A percentile compares a stretch with the other conserved stretches of the same genome.
Conservation (phyloP, 2,329 filamentous ascomycete species). For the Whalleya microplaca region DNA sequence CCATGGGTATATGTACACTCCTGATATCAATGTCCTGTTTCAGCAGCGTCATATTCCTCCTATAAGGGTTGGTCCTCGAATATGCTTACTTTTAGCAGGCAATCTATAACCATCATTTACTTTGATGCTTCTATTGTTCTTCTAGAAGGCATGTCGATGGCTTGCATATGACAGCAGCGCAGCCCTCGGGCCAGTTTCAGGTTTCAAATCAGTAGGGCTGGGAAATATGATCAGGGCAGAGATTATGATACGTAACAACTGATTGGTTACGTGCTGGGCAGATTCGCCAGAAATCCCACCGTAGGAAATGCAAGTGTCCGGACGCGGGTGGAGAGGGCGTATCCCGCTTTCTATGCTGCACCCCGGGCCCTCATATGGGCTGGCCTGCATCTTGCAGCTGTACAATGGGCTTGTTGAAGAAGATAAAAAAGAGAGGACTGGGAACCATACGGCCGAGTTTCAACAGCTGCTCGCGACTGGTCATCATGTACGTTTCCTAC, state of each 20-base stretch:
- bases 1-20: no score
- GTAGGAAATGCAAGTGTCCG: conserved; percentile 36
- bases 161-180: conserved; percentile 28
- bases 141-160: conserved; percentile 34
- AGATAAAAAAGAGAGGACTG: not conserved
- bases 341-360: conserved; percentile 31
- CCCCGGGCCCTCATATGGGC: conserved; percentile 28
- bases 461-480: not conserved
- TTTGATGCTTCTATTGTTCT: conserved; percentile 28
- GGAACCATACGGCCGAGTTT: not conserved
- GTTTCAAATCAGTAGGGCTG: conserved; percentile 34
- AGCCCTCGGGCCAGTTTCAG: conserved; percentile 28
- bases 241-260: conserved; percentile 19
- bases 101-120: conserved; percentile 15
- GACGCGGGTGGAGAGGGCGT: conserved; percentile 32
- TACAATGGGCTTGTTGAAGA: conserved; percentile 29
- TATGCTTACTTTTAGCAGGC: not conserved
- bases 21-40: no score
- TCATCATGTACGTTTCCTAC: not conserved
- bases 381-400: conserved; percentile 19
- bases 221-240: conserved; percentile 24
- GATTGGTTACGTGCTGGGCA: conserved; percentile 40
- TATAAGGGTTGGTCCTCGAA: not conserved
- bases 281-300: conserved; percentile 31
- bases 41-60: not conserved